A percentile compares a stretch with the other conserved stretches of the same genome.
Evolutionary conservation across 805 yeast species (phyloP).

Genomic region (Pichia cabralensis): DNA sequence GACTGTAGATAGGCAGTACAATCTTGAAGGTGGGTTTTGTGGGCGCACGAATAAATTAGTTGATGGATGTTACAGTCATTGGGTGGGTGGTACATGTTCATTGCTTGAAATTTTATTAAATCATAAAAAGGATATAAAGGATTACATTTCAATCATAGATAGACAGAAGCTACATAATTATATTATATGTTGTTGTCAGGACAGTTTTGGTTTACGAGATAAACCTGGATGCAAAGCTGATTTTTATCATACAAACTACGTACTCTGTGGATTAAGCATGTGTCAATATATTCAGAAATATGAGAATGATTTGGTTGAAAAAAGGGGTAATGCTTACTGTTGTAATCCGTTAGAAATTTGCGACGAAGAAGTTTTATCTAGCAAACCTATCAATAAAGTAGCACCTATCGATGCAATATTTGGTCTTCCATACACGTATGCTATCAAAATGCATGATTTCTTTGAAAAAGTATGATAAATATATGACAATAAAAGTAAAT

Average conservation of each 20-base stretch:
- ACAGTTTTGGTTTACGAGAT: slow-evolving; percentile 59
- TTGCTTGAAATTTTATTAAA: slow-evolving; percentile 44
- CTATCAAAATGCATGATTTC: slow-evolving; percentile 10
- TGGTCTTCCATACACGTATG: slow-evolving; percentile 39
- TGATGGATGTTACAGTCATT: slow-evolving; percentile 91
- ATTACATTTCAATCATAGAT: slow-evolving; percentile 27
- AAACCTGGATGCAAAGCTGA: slow-evolving; percentile 80
- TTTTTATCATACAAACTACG: slow-evolving; percentile 85
- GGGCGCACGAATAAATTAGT: slow-evolving; percentile 92
- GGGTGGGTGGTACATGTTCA: slow-evolving; percentile 80
- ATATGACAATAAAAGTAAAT: too few relatives aligned
- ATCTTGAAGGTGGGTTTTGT: slow-evolving; percentile 74
- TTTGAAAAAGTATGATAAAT: slow-evolving; percentile 1
- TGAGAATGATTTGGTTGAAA: slow-evolving; percentile 8
- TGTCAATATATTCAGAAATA: slow-evolving; percentile 36
- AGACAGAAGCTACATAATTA: slow-evolving; percentile 55
- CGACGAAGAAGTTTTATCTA: slow-evolving; percentile 14
- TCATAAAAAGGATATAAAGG: slow-evolving; percentile 31
- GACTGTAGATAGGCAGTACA: slow-evolving; percentile 60
- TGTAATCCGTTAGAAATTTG: slow-evolving; percentile 14
- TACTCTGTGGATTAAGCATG: slow-evolving; percentile 61
- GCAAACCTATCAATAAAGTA: slow-evolving; percentile 15
- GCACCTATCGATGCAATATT: slow-evolving; percentile 44
- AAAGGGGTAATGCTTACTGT: slow-evolving; percentile 13
- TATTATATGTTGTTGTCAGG: slow-evolving; percentile 65